phyloP scores from a whole-genome alignment of 306 rosid genomes.

The Prunus salicina region DNA sequence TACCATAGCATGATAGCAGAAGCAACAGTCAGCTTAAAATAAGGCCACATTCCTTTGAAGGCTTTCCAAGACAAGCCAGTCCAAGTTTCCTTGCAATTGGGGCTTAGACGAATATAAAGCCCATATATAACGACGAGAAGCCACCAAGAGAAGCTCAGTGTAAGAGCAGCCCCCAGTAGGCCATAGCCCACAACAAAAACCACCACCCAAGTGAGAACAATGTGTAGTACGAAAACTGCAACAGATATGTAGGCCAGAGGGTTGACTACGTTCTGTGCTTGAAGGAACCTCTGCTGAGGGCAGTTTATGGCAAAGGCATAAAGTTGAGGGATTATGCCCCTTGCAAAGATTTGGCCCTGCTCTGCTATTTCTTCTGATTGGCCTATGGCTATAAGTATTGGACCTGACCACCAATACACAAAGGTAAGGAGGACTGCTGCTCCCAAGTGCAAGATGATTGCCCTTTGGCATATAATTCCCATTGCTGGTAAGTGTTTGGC shows the following conservation, averaged over 20 bases:
- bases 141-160: slow-evolving; percentile 77
- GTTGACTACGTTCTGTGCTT: slow-evolving; percentile 77
- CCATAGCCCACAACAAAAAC: slow-evolving; percentile 49
- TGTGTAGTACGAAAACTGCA: slow-evolving; percentile 57
- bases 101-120: slow-evolving; percentile 58
- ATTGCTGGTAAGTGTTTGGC: slow-evolving; percentile 53
- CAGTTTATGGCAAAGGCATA: slow-evolving; percentile 65
- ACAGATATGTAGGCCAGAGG: slow-evolving; percentile 65
- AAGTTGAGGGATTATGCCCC: slow-evolving; percentile 59
- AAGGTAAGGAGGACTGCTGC: slow-evolving; percentile 62
- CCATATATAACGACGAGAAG: slow-evolving; percentile 50
- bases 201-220: slow-evolving; percentile 53
- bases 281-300: slow-evolving; percentile 81
- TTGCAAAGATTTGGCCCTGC: slow-evolving; percentile 48
- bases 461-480: slow-evolving; percentile 69
- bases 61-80: slow-evolving; percentile 58
- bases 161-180: slow-evolving; percentile 59
- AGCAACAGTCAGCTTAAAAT: slow-evolving; percentile 60
- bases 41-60: slow-evolving; percentile 69
- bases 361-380: slow-evolving; percentile 42
- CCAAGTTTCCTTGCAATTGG: slow-evolving; percentile 73
- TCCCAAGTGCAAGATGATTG: slow-evolving; percentile 54
- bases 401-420: slow-evolving; percentile 56
- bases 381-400: slow-evolving; percentile 49
- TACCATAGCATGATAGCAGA: slow-evolving; percentile 73